These are phyloP conservation scores for Astrothelium macrocarpum DNA, from an alignment of 495 filamentous ascomycete genomes.

Conservation along the genomic window DNA sequence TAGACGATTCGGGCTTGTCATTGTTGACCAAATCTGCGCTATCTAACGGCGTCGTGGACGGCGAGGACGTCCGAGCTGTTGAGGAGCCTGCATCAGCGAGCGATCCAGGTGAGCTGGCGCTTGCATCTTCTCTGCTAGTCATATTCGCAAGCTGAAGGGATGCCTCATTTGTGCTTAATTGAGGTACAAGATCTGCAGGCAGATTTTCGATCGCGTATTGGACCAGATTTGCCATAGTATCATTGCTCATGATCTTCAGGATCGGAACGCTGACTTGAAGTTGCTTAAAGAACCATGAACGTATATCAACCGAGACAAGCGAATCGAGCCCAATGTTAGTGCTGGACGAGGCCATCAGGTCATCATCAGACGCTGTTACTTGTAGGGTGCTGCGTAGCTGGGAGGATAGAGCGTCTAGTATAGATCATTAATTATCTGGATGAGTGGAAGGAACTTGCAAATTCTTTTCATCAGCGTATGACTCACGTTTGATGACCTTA, in stretches of 20 bases:
- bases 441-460: not conserved
- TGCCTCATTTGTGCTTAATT: not conserved
- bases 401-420: not conserved
- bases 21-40: no score
- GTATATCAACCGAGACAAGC: not conserved
- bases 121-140: no score
- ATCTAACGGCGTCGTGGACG: no score
- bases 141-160: no score
- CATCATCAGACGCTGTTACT: not conserved
- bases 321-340: not conserved
- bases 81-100: no score
- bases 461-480: not conserved
- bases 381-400: not conserved
- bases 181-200: not conserved
- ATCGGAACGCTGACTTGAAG: not conserved
- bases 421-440: not conserved
- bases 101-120: no score
- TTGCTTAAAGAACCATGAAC: not conserved
- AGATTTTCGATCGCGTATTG: slow-evolving; percentile 11
- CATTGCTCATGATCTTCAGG: not conserved
- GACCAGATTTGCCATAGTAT: slow-evolving; percentile 24
- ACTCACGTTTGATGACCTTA: not conserved
- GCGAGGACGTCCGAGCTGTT: no score
- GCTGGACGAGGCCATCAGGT: not conserved
- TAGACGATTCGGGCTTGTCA: no score